Conservation (phyloP, 2,329 filamentous ascomycete species). For the Colletotrichum noveboracense region DNA sequence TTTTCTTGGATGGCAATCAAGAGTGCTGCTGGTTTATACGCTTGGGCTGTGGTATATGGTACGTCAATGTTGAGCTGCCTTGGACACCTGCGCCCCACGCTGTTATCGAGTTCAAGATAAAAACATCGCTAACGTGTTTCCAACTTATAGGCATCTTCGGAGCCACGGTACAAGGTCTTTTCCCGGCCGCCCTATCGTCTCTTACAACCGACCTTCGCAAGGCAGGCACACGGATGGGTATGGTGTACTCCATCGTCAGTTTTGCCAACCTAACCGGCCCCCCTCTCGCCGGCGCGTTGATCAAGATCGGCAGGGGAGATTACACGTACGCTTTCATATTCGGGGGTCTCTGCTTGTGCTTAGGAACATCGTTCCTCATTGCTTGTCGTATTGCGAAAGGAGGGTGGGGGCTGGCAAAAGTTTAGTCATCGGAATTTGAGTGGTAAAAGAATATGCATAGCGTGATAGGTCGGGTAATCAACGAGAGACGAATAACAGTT, state of each 20-base stretch:
- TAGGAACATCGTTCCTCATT: not conserved
- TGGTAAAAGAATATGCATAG: not conserved
- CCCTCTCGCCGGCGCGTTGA: constrained; percentile 54
- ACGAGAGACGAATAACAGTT: not conserved
- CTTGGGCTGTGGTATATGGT: constrained; percentile 68
- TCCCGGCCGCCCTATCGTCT: constrained; percentile 65
- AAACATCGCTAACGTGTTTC: not conserved
- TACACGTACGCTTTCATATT: not conserved
- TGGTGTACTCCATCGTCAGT: constrained; percentile 55
- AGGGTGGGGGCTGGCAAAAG: not conserved
- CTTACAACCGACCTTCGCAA: constrained; percentile 56
- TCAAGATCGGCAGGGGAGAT: constrained; percentile 35
- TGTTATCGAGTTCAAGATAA: not conserved
- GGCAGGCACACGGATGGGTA: constrained; percentile 60
- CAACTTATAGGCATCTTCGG: constrained; percentile 51
- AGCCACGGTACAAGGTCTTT: constrained; percentile 68
- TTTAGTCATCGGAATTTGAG: not conserved
- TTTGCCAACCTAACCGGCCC: constrained; percentile 57
- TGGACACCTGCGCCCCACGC: not conserved
- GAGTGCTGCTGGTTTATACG: constrained; percentile 50
- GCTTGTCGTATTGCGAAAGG: not conserved
- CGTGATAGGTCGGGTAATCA: not conserved
- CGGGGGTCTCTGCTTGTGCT: not conserved
- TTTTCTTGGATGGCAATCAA: constrained; percentile 59
- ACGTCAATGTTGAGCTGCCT: not conserved